phyloP scores from a whole-genome alignment of 306 rosid genomes.

The Vigna trinervia region DNA sequence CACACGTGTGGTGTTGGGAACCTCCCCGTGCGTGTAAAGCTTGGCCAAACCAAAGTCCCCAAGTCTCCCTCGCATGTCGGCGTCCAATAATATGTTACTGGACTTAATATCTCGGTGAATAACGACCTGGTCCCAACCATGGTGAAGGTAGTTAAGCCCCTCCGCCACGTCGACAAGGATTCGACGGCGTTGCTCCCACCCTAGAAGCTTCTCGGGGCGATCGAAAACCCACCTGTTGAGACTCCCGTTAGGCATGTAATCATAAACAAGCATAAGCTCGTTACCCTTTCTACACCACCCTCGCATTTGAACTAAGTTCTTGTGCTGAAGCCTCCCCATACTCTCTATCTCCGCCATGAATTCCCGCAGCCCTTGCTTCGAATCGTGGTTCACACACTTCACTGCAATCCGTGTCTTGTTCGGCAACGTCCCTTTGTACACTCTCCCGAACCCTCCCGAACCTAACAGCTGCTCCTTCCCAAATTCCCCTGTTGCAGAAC shows the following conservation, averaged over 20 bases:
- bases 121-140: slow-evolving; percentile 91
- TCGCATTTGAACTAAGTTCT: slow-evolving; percentile 85
- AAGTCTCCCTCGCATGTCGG: slow-evolving; percentile 77
- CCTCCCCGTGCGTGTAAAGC: slow-evolving; percentile 86
- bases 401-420: slow-evolving; percentile 77
- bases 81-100: slow-evolving; percentile 75
- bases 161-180: slow-evolving; percentile 86
- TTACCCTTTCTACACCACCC: slow-evolving; percentile 90
- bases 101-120: slow-evolving; percentile 88
- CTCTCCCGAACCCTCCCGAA: slow-evolving; percentile 87
- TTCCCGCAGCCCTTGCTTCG: slow-evolving; percentile 87
- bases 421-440: slow-evolving; percentile 64
- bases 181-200: slow-evolving; percentile 68
- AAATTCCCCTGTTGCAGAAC: slow-evolving; percentile 63
- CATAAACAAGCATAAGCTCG: slow-evolving; percentile 82
- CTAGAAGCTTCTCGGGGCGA: slow-evolving; percentile 51
- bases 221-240: slow-evolving; percentile 81
- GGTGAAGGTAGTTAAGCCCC: slow-evolving; percentile 83
- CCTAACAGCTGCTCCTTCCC: slow-evolving; percentile 61
- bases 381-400: slow-evolving; percentile 88
- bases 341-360: slow-evolving; percentile 97
- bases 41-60: slow-evolving; percentile 95
- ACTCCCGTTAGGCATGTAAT: slow-evolving; percentile 90
- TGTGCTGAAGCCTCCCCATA: slow-evolving; percentile 93
- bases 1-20: slow-evolving; percentile 80